These are phyloP conservation scores for Inonotus obliquus DNA, from an alignment of 1,284 basidiomycete species.

Conservation along the genomic window DNA sequence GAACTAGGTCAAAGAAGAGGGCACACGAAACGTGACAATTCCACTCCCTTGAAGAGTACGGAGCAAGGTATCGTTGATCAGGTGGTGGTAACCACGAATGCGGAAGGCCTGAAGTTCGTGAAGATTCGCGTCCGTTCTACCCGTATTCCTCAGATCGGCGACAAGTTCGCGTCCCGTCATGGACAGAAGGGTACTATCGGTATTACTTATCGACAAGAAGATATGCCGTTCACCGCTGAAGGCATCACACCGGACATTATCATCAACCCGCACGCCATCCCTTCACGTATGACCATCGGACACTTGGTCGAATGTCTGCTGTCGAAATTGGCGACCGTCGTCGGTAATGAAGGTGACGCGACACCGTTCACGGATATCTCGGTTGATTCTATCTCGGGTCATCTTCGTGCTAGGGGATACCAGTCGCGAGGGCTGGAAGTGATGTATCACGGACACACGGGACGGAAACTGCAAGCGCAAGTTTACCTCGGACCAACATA, in stretches of 20 bases:
- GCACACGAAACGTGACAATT: constrained; percentile 92
- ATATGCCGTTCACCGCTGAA: constrained; percentile 98
- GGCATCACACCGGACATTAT: constrained; percentile 96
- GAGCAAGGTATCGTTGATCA: constrained; percentile 98
- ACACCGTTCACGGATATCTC: constrained; percentile 99
- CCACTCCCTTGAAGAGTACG: constrained; percentile 95
- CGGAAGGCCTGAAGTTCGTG: constrained; percentile 96
- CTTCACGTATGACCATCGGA: constrained; percentile 99
- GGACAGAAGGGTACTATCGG: constrained; percentile 99
- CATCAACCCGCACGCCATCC: constrained; percentile 99
- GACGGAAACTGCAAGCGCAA: constrained; percentile 94
- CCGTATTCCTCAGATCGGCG: constrained; percentile 94
- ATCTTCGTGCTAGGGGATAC: constrained; percentile 82
- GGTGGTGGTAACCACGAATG: constrained; percentile 94
- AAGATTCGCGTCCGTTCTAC: constrained; percentile 96
- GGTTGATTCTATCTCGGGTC: constrained; percentile 88
- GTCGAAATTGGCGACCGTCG: constrained; percentile 94
- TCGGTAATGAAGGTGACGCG: constrained; percentile 96
- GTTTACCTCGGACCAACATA: constrained; percentile 99
- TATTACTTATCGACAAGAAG: constrained; percentile 98
- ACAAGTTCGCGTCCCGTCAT: constrained; percentile 99
- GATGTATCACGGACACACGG: constrained; percentile 99
- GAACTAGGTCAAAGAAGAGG: constrained; percentile 92
- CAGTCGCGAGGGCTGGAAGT: constrained; percentile 96
- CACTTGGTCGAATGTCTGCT: constrained; percentile 98